phyloP scores from a whole-genome alignment of 495 filamentous ascomycete genomes.

The Penicillium pulvis region DNA sequence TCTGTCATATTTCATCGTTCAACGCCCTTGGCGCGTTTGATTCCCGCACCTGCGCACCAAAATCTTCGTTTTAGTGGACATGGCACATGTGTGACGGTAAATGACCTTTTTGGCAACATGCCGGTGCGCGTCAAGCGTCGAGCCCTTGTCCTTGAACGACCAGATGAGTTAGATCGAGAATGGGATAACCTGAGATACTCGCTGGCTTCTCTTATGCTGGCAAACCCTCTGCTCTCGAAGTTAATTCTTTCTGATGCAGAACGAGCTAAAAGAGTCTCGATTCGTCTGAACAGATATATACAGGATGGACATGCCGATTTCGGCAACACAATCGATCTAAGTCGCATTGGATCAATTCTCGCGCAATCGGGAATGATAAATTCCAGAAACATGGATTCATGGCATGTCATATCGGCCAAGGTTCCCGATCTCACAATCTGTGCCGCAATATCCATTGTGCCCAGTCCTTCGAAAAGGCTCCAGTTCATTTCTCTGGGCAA shows the following conservation, averaged over 20 bases:
- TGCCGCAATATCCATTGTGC: conserved; percentile 69
- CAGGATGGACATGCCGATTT: background rate
- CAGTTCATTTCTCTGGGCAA: conserved; percentile 83
- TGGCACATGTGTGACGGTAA: conserved; percentile 79
- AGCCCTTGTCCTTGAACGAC: conserved; percentile 46
- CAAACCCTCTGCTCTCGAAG: conserved; percentile 46
- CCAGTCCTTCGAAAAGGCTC: conserved; percentile 66
- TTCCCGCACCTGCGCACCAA: conserved; percentile 64
- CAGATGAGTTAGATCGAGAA: conserved; percentile 62
- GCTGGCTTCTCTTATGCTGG: conserved; percentile 65
- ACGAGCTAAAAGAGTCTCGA: conserved; percentile 31
- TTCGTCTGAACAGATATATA: conserved; percentile 25
- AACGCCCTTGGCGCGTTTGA: conserved; percentile 64
- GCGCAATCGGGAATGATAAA: conserved; percentile 64
- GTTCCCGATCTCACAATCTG: conserved; percentile 58
- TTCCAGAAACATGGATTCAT: conserved; percentile 51
- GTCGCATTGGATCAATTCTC: conserved; percentile 56
- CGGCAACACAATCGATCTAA: conserved; percentile 25
- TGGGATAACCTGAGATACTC: conserved; percentile 67
- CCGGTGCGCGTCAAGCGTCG: conserved; percentile 93
- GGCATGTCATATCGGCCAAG: conserved; percentile 69
- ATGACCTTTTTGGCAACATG: conserved; percentile 92
- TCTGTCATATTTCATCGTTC: conserved; percentile 72
- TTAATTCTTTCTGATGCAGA: conserved; percentile 36
- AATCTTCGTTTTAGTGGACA: conserved; percentile 56